These are phyloP conservation scores for Debaryomyces prosopidis DNA, from an alignment of 805 yeast species.

Conservation along the genomic window DNA sequence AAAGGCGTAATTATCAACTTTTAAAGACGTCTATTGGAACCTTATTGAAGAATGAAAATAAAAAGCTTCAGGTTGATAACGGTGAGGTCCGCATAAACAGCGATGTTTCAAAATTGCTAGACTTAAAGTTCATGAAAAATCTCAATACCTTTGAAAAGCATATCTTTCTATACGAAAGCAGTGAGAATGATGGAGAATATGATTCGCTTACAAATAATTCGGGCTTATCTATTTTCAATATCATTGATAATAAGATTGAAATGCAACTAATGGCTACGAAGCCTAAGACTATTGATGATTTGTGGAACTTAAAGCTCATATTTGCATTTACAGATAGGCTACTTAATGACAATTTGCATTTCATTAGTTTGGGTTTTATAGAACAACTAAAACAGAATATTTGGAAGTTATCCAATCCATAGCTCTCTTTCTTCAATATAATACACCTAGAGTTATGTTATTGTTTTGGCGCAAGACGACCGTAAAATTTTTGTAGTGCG, in stretches of 20 bases:
- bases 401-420: slow-evolving; percentile 22
- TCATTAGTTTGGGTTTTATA: slow-evolving; percentile 50
- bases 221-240: slow-evolving; percentile 44
- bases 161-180: slow-evolving; percentile 27
- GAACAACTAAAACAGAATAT: slow-evolving; percentile 51
- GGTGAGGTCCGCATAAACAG: slow-evolving; percentile 25
- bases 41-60: slow-evolving; percentile 36
- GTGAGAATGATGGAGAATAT: slow-evolving; percentile 11
- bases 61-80: slow-evolving; percentile 24
- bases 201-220: slow-evolving; percentile 20
- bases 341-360: slow-evolving; percentile 38
- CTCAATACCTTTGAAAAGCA: slow-evolving; percentile 30
- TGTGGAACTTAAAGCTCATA: slow-evolving; percentile 63
- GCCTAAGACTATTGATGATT: slow-evolving; percentile 50
- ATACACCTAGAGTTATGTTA: too few species aligned
- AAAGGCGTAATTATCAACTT: slow-evolving; percentile 42
- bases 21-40: slow-evolving; percentile 32
- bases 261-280: slow-evolving; percentile 40
- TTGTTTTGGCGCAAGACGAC: too few species aligned
- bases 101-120: slow-evolving; percentile 24
- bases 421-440: neutral
- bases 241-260: slow-evolving; percentile 57
- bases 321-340: slow-evolving; percentile 59
- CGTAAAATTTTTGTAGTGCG: too few species aligned
- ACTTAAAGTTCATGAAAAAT: slow-evolving; percentile 21